Evolutionary conservation across 2,329 filamentous ascomycete species (phyloP).

Genomic region (Ampelomyces quisqualis): DNA sequence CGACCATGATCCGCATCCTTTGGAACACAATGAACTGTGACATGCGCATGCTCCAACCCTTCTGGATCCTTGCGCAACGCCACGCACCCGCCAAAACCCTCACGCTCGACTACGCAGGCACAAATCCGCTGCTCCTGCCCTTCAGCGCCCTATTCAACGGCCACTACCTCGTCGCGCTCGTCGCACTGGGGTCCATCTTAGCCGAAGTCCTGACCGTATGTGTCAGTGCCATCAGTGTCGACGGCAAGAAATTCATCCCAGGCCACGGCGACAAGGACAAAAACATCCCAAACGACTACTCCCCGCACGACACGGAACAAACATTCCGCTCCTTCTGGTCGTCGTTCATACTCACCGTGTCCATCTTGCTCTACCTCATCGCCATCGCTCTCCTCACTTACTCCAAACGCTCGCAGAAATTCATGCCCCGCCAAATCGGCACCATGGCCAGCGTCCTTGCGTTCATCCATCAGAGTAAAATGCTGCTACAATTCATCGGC

Average conservation of each 20-base stretch:
- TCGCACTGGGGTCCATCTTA: conserved; percentile 70
- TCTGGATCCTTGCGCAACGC: conserved; percentile 66
- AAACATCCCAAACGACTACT: conserved; percentile 14
- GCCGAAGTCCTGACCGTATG: conserved; percentile 72
- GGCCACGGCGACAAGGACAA: conserved; percentile 22
- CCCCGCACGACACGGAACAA: conserved; percentile 44
- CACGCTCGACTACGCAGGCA: conserved; percentile 70
- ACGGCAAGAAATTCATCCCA: conserved; percentile 60
- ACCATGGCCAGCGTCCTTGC: conserved; percentile 75
- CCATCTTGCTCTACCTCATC: conserved; percentile 67
- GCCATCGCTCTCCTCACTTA: conserved; percentile 62
- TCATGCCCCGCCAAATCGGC: conserved; percentile 74
- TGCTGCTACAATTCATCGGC: conserved; percentile 73
- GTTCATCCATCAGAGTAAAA: conserved; percentile 77
- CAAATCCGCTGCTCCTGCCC: conserved; percentile 67
- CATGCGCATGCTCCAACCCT: conserved; percentile 73
- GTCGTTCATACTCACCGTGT: conserved; percentile 61
- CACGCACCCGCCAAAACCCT: conserved; percentile 66
- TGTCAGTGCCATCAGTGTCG: conserved; percentile 65
- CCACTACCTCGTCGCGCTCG: conserved; percentile 65
- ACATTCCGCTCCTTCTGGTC: conserved; percentile 63
- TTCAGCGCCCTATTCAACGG: conserved; percentile 63
- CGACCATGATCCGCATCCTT: conserved; percentile 65
- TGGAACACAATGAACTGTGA: conserved; percentile 70
- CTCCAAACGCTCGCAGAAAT: conserved; percentile 63